Evolutionary conservation across 192 early-diverging fungal species (phyloP).

Genomic region (Backusella liffmaniae): DNA sequence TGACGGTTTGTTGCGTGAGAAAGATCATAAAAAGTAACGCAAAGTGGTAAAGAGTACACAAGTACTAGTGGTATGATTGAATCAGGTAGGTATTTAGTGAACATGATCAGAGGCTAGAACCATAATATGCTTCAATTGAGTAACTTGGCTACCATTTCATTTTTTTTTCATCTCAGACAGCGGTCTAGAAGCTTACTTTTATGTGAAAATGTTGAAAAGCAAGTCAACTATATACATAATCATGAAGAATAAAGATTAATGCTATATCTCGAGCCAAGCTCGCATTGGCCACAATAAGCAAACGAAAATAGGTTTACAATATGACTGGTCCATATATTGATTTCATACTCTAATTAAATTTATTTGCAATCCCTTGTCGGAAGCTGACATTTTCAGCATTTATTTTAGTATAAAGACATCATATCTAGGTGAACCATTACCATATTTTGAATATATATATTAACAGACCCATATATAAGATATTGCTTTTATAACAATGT

Average conservation of each 20-base stretch:
- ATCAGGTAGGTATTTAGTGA: not conserved
- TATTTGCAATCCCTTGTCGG: not conserved
- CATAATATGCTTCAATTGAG: not conserved
- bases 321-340: not conserved
- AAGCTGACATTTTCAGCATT: not conserved
- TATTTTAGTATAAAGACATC: not conserved
- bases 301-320: not conserved
- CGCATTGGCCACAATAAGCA: not conserved
- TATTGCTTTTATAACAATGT: too few relatives aligned
- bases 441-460: too few relatives aligned
- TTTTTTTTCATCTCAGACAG: not conserved
- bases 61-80: not conserved
- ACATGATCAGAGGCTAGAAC: not conserved
- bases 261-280: not conserved
- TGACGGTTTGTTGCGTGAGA: slow-evolving; percentile 4
- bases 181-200: too few relatives aligned
- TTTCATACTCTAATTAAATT: not conserved
- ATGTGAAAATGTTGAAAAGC: too few relatives aligned
- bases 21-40: not conserved
- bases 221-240: too few relatives aligned
- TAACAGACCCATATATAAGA: too few relatives aligned
- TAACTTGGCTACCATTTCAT: not conserved
- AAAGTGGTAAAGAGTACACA: not conserved
- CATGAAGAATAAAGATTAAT: not conserved
- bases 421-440: not conserved